Conservation (phyloP, 2,329 filamentous ascomycete species). For the Bipolaris cookei region DNA sequence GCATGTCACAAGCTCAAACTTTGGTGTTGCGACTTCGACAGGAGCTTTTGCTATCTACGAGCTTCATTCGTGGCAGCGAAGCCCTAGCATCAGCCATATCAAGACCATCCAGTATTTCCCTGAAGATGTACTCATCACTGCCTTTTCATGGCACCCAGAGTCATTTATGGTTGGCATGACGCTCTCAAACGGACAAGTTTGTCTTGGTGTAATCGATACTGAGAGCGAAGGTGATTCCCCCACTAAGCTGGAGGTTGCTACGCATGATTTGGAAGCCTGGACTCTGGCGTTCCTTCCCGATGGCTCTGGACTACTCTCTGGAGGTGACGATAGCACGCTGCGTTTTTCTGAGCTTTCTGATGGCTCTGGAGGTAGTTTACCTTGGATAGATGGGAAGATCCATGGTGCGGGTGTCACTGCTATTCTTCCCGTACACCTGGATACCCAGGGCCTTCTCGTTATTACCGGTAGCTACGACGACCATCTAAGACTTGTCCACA, state of each 20-base stretch:
- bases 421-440: constrained; percentile 72
- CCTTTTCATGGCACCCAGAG: constrained; percentile 74
- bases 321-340: constrained; percentile 77
- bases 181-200: constrained; percentile 70
- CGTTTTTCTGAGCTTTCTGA: constrained; percentile 44
- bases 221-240: constrained; percentile 34
- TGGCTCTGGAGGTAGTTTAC: constrained; percentile 21
- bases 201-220: constrained; percentile 36
- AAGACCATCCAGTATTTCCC: constrained; percentile 59
- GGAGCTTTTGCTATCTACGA: constrained; percentile 71
- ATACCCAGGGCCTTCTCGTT: constrained; percentile 60
- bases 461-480: constrained; percentile 95
- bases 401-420: constrained; percentile 88
- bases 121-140: constrained; percentile 69
- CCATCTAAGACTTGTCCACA: constrained; percentile 70
- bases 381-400: constrained; percentile 61
- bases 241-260: constrained; percentile 33
- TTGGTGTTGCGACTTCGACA: constrained; percentile 80
- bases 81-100: constrained; percentile 34
- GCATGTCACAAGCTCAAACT: constrained; percentile 56
- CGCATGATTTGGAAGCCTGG: constrained; percentile 74
- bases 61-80: constrained; percentile 42
- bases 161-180: constrained; percentile 68
- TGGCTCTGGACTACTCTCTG: constrained; percentile 64
- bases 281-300: constrained; percentile 64